These are phyloP conservation scores for Camillea tinctor DNA, from an alignment of 2,329 filamentous ascomycete species.

Conservation along the genomic window DNA sequence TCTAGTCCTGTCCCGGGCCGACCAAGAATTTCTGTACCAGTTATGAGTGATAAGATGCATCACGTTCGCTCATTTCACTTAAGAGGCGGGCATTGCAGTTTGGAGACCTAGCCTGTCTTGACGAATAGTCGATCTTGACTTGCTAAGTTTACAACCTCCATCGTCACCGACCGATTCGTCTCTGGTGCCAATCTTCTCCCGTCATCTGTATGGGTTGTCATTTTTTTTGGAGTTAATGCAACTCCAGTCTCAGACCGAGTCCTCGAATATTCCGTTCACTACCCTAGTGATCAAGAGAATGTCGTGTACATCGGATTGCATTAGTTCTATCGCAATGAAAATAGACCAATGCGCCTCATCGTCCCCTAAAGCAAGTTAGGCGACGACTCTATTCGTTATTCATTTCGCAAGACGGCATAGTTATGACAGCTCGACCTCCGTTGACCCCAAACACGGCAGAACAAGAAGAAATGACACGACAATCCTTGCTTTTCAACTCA, in stretches of 20 bases:
- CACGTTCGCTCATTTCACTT: background rate
- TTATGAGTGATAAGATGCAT: background rate
- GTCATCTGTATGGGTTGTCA: background rate
- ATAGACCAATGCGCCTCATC: background rate
- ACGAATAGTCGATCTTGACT: background rate
- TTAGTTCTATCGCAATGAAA: background rate
- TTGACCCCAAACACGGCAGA: background rate
- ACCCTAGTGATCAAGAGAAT: background rate
- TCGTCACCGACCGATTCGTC: background rate
- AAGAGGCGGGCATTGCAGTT: background rate
- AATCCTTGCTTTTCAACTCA: background rate
- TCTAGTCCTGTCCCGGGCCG: background rate
- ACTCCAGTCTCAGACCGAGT: background rate
- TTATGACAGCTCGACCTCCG: background rate
- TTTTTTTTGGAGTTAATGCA: background rate
- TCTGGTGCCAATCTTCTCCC: background rate
- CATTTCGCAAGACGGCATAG: background rate
- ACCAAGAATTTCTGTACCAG: background rate
- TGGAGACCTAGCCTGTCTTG: background rate
- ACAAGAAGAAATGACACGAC: background rate
- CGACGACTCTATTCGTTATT: background rate
- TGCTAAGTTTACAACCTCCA: background rate
- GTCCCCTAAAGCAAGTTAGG: background rate
- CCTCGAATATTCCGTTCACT: background rate
- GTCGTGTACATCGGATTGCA: background rate